A percentile compares a stretch with the other conserved stretches of the same genome.
Evolutionary conservation across 805 yeast species (phyloP).

Genomic region (Nakazawaea laoshanensis): DNA sequence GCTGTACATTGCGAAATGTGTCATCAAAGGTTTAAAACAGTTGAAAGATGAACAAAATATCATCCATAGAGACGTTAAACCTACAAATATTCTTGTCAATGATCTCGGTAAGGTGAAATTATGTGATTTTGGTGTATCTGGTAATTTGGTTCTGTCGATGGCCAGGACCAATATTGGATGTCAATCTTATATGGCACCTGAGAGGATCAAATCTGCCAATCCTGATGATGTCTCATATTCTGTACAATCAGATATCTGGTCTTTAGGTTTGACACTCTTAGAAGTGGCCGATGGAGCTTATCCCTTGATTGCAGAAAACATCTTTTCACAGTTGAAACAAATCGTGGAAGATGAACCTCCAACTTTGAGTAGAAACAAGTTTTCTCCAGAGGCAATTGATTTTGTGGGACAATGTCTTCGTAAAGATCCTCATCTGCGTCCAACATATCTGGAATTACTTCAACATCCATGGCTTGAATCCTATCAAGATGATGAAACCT

Average conservation of each 20-base stretch:
- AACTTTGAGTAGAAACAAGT: constrained; percentile 51
- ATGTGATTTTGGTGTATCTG: constrained; percentile 95
- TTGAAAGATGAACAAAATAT: constrained; percentile 87
- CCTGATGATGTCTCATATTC: constrained; percentile 80
- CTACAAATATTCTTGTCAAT: constrained; percentile 84
- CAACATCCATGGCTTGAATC: constrained; percentile 77
- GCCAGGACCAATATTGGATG: constrained; percentile 97
- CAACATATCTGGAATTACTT: constrained; percentile 67
- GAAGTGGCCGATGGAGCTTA: constrained; percentile 88
- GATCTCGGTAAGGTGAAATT: constrained; percentile 75
- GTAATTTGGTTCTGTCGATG: constrained; percentile 87
- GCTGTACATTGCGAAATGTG: constrained; percentile 73
- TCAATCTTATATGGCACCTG: constrained; percentile 98
- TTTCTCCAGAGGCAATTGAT: constrained; percentile 68
- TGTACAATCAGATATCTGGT: constrained; percentile 95
- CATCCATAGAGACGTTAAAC: constrained; percentile 94
- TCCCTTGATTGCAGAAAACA: constrained; percentile 96
- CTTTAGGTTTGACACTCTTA: constrained; percentile 75
- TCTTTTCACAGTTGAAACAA: constrained; percentile 88
- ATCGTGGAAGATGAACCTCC: constrained; percentile 97
- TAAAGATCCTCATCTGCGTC: constrained; percentile 75
- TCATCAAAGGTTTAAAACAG: constrained; percentile 72
- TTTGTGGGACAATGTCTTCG: constrained; percentile 73
- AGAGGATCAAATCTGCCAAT: constrained; percentile 67
- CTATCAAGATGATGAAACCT: constrained; percentile 30